These are phyloP conservation scores for Alloascoidea hylecoeti DNA, from an alignment of 805 yeast species.

Conservation along the genomic window DNA sequence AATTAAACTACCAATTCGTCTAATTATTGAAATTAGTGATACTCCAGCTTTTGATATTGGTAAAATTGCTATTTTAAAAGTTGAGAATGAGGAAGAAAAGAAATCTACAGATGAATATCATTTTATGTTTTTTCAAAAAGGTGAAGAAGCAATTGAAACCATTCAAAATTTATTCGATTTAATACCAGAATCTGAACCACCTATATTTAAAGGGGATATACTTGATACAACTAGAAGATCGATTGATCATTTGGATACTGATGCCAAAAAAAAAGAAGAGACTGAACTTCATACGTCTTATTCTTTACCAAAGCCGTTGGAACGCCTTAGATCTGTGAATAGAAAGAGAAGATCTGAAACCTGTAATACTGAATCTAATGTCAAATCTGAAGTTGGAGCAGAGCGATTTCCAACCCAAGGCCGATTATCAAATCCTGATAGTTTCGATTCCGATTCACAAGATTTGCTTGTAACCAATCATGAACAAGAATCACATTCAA, in stretches of 20 bases:
- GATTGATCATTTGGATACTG: not conserved
- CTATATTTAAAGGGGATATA: not conserved
- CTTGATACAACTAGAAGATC: too few species aligned
- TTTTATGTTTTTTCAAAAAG: constrained; percentile 49
- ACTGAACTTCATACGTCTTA: not conserved
- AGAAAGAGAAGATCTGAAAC: not conserved
- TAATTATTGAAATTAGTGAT: constrained; percentile 46
- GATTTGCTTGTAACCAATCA: too few species aligned
- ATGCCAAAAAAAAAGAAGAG: not conserved
- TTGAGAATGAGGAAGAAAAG: constrained; percentile 36
- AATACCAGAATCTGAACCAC: not conserved
- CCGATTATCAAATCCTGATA: too few species aligned
- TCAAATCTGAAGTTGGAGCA: too few species aligned
- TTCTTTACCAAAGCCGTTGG: not conserved
- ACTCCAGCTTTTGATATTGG: constrained; percentile 40
- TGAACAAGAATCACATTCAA: too few species aligned
- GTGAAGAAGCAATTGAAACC: constrained; percentile 21
- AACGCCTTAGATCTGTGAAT: not conserved
- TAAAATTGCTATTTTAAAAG: constrained; percentile 44
- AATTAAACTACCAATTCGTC: constrained; percentile 60
- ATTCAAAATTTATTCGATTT: constrained; percentile 4
- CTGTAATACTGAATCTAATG: too few species aligned
- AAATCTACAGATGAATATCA: constrained; percentile 55
- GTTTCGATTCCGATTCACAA: too few species aligned
- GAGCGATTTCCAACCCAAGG: too few species aligned